Percentiles rank a stretch among this genome's conserved stretches.
phyloP scores from a whole-genome alignment of 345 rosid genomes.

The Syzygium oleosum region DNA sequence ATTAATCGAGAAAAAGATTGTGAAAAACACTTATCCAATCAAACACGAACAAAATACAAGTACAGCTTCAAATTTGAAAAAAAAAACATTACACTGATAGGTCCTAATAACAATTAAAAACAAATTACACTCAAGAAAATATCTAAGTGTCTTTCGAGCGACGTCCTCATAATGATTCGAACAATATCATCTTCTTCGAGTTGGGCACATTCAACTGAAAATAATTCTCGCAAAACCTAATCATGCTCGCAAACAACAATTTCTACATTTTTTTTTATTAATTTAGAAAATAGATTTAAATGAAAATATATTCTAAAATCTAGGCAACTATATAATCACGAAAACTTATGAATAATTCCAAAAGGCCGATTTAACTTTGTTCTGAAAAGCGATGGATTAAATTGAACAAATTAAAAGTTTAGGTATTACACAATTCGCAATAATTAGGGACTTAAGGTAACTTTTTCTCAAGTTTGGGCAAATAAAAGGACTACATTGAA shows the following conservation, averaged over 20 bases:
- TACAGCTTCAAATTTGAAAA: background rate
- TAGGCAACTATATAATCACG: background rate
- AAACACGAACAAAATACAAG: background rate
- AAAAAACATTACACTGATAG: background rate
- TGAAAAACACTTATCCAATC: background rate
- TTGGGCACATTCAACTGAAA: background rate
- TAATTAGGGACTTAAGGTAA: rapidly evolving
- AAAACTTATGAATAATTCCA: background rate
- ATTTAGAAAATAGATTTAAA: background rate
- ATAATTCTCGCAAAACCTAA: background rate
- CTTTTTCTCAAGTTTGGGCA: background rate
- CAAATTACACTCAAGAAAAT: background rate
- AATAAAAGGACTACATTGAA: background rate
- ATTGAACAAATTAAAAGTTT: background rate
- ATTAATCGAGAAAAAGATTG: background rate
- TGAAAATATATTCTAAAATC: background rate
- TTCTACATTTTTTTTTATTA: background rate
- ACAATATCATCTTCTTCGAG: background rate
- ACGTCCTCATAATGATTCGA: background rate
- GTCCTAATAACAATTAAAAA: background rate
- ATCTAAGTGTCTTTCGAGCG: background rate
- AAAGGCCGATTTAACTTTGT: background rate
- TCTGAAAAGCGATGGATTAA: rapidly evolving
- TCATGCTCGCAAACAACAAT: background rate
- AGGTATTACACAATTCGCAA: background rate